A percentile compares a stretch with the other conserved stretches of the same genome.
These are phyloP conservation scores for Grosmannia clavigera DNA, from an alignment of 2,329 filamentous ascomycete genomes.

Conservation along the genomic window DNA sequence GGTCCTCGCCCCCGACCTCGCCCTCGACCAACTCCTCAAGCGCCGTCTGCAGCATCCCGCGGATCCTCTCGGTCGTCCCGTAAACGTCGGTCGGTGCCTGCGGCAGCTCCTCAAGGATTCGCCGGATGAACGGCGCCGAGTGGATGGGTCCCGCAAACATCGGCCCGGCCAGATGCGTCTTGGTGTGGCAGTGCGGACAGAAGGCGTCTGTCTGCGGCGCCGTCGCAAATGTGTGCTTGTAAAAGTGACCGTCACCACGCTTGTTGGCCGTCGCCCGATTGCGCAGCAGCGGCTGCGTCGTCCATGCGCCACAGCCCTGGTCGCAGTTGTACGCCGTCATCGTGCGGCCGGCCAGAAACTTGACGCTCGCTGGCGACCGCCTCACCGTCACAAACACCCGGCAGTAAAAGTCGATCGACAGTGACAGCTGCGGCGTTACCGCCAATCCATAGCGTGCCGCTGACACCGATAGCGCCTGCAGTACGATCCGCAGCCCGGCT, in stretches of 20 bases:
- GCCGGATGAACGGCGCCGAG: constrained; percentile 68
- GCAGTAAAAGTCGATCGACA: constrained; percentile 93
- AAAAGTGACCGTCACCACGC: constrained; percentile 55
- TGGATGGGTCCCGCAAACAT: constrained; percentile 93
- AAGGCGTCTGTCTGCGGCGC: constrained; percentile 52
- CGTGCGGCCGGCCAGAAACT: constrained; percentile 78
- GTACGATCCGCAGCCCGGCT: constrained; percentile 72
- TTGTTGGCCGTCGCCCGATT: constrained; percentile 57
- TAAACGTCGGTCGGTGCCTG: constrained; percentile 57
- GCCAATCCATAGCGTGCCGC: constrained; percentile 77
- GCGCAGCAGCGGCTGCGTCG: constrained; percentile 64
- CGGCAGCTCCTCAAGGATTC: constrained; percentile 62
- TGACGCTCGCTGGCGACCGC: constrained; percentile 73
- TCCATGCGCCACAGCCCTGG: constrained; percentile 81
- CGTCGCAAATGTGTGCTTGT: constrained; percentile 65
- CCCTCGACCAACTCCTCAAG: constrained; percentile 53
- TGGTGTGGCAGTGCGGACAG: constrained; percentile 76
- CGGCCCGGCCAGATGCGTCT: constrained; percentile 78
- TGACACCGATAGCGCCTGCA: constrained; percentile 68
- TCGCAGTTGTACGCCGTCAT: constrained; percentile 93
- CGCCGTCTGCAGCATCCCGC: constrained; percentile 84
- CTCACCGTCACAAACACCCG: constrained; percentile 76
- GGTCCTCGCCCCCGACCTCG: constrained; percentile 43
- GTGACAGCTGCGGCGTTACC: constrained; percentile 80
- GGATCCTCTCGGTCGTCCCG: constrained; percentile 65